Percentiles rank a stretch among this genome's conserved stretches.
Evolutionary conservation across 2,329 filamentous ascomycete genomes (phyloP).

Genomic region (Ploettnerulaceae sp.): DNA sequence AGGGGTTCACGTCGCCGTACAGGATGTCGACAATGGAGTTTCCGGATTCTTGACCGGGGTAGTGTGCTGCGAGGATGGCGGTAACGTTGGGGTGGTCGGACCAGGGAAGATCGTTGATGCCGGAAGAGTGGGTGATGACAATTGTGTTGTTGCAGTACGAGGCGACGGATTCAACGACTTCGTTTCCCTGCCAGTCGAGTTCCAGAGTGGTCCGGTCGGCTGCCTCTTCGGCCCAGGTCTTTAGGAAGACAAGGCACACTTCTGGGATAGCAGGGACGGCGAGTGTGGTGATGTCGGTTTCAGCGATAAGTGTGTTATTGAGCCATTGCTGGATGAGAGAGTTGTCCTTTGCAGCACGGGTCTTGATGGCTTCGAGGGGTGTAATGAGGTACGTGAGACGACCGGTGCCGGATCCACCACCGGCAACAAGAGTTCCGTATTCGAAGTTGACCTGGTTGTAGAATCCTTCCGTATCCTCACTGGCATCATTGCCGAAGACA

Average conservation of each 20-base stretch:
- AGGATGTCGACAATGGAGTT: conserved; percentile 71
- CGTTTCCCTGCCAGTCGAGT: conserved; percentile 28
- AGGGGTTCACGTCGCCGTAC: conserved; percentile 69
- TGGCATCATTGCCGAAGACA: conserved; percentile 57
- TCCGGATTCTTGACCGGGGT: conserved; percentile 80
- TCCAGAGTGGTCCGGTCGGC: conserved; percentile 56
- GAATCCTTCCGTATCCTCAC: conserved; percentile 36
- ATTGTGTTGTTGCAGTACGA: conserved; percentile 50
- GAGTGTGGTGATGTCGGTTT: conserved; percentile 49
- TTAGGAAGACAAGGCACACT: conserved; percentile 57
- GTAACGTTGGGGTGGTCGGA: conserved; percentile 68
- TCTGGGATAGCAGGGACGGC: conserved; percentile 18
- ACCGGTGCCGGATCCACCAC: conserved; percentile 44
- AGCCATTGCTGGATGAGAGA: conserved; percentile 53
- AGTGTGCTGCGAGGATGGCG: conserved; percentile 70
- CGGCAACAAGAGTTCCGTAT: conserved; percentile 47
- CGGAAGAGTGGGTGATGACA: conserved; percentile 60
- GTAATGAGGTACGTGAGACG: conserved; percentile 44
- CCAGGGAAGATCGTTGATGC: conserved; percentile 55
- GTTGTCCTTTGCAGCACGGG: conserved; percentile 40
- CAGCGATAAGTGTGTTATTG: conserved; percentile 53
- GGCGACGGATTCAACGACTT: conserved; percentile 39
- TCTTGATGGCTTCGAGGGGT: conserved; percentile 59
- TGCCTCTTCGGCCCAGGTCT: conserved; percentile 60
- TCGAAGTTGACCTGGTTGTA: conserved; percentile 49